phyloP scores from a whole-genome alignment of 345 rosid genomes.

The Populus simonii region DNA sequence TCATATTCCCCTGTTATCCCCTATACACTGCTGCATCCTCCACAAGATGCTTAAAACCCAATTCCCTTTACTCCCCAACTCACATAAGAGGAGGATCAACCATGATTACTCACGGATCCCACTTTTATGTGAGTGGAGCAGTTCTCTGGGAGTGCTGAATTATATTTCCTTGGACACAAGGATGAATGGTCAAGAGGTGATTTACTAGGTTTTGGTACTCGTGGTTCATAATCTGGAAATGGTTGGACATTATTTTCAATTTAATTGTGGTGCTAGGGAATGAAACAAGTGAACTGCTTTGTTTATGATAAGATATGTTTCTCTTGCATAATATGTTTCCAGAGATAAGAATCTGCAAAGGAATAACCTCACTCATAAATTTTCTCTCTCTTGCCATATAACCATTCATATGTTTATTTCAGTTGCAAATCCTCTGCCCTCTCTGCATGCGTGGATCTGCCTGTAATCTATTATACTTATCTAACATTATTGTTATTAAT shows the following conservation, averaged over 20 bases:
- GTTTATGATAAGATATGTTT: neutral
- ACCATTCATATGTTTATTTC: neutral
- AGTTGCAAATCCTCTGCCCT: neutral
- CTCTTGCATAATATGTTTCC: neutral
- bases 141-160: neutral
- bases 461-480: neutral
- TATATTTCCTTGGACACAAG: neutral
- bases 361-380: neutral
- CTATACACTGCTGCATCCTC: neutral
- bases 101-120: neutral
- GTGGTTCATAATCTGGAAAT: neutral
- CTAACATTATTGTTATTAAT: slow-evolving; percentile 2
- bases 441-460: neutral
- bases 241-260: neutral
- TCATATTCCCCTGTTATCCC: neutral
- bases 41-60: neutral
- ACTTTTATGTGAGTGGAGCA: neutral
- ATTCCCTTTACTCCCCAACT: neutral
- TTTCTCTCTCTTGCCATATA: neutral
- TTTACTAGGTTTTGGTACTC: neutral
- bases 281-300: neutral
- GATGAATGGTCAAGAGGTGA: neutral
- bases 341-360: neutral
- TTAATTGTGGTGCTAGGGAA: neutral
- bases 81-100: neutral